Base-by-base conservation (phyloP, 2,329 filamentous ascomycete genomes). In the Aspergillus ibericus region DNA sequence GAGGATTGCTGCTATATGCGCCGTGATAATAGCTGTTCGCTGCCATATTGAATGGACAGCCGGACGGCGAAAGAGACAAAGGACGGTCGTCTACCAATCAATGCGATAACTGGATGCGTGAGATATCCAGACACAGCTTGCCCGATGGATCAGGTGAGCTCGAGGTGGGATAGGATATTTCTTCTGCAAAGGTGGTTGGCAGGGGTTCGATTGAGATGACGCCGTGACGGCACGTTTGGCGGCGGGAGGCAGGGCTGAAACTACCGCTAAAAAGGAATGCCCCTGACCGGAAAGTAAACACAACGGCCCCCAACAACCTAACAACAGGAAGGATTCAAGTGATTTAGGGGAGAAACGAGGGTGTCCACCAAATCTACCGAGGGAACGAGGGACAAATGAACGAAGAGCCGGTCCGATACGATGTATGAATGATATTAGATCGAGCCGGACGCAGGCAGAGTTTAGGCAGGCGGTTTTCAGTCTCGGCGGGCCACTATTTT, bases 1-100 rank as follows among this genome's bases (percentile, higher is more conserved):
- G 68, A 13, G 72, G 69, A 44, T 67, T 60, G 34, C 66, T 69
- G 50, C 72, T 71, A 62, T 77, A 77, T 16, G 70, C 61, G 61
- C 66, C 71, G 65, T 81, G 80, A 76, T 90, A 90, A 76, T 90
- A 90, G 67, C 89, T 84, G 77, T 87, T 83, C 63, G 84, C 80
- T 46, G 85, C 82, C 86, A 88, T 88, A 67, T 54, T 79, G 72
- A 54, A 63, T 56, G 50, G 55, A 35, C 54, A 38, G 57, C 56
- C 27, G 18, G 50, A 36, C 15, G 51, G 51, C 36, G 18, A 22
- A 16, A 32, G 27, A n/a, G 35, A 27, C 50, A 18, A 16, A 32
- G 10, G 44, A n/a, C 6, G 44, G 25, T 18, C 15, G 44, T 16
- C 8, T 47, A 25, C 27, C 44, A 18, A 48, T 48, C 44, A 16